Conservation (phyloP, 2,329 filamentous ascomycete genomes). For the Malbranchea zuffiana region DNA sequence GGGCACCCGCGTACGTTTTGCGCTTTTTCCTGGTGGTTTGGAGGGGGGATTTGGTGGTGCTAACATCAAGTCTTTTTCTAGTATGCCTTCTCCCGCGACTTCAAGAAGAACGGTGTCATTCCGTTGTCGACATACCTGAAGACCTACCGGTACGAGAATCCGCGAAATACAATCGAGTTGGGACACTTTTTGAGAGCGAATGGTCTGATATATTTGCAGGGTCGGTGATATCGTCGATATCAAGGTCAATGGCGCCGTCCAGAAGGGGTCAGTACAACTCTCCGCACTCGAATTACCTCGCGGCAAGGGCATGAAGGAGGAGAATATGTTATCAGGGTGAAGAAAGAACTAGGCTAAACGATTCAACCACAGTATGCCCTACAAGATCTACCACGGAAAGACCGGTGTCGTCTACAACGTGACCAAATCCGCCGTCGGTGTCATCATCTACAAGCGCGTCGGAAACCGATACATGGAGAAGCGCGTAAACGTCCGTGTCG, state of each 20-base stretch:
- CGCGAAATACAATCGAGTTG: slow-evolving; percentile 9
- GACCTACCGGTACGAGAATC: slow-evolving; percentile 64
- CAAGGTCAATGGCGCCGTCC: slow-evolving; percentile 94
- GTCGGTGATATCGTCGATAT: slow-evolving; percentile 99
- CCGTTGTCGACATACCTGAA: slow-evolving; percentile 85
- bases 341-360: slow-evolving; percentile 13
- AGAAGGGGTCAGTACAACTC: slow-evolving; percentile 70
- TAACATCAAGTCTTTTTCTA: slow-evolving; percentile 27
- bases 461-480: slow-evolving; percentile 99
- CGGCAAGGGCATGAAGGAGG: neutral
- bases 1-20: slow-evolving; percentile 63
- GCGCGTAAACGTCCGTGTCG: slow-evolving; percentile 97
- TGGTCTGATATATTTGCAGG: slow-evolving; percentile 33
- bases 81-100: slow-evolving; percentile 88
- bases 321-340: no score
- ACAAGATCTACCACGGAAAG: slow-evolving; percentile 99
- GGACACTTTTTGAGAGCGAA: slow-evolving; percentile 19
- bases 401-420: slow-evolving; percentile 98
- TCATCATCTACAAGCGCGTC: slow-evolving; percentile 99
- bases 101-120: slow-evolving; percentile 94
- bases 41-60: no score
- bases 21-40: no score
- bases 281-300: neutral
- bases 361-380: slow-evolving; percentile 63
- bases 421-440: slow-evolving; percentile 91